Conservation (phyloP, 169 alveolate genomes). For the Plasmodium malariae region DNA sequence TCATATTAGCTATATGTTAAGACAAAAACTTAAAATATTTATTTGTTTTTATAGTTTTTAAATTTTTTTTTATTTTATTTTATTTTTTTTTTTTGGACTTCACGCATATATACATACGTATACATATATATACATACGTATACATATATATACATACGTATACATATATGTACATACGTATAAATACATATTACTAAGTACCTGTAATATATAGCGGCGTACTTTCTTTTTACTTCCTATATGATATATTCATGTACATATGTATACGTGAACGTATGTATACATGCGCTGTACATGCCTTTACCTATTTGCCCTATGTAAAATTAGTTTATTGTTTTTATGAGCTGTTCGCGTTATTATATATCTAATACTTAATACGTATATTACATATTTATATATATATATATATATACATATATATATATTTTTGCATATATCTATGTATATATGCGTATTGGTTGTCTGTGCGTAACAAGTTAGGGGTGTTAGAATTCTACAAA, state of each 20-base stretch:
- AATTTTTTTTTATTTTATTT: conserved; percentile 3
- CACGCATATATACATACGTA: neutral
- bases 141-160: neutral
- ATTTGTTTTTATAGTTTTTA: neutral
- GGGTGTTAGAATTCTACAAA: too few relatives aligned
- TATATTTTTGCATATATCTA: conserved; percentile 6
- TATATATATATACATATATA: neutral
- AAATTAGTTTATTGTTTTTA: neutral
- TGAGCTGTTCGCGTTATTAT: too few relatives aligned
- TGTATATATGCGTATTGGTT: neutral
- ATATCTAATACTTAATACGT: too few relatives aligned
- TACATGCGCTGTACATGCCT: neutral
- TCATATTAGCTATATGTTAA: too few relatives aligned
- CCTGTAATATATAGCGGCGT: too few relatives aligned
- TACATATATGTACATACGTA: conserved; percentile 9
- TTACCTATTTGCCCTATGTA: too few relatives aligned
- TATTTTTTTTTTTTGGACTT: neutral
- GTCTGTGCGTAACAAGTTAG: neutral
- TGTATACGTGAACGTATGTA: neutral
- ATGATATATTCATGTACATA: neutral
- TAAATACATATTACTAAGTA: neutral
- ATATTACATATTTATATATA: neutral
- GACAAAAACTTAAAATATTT: too few relatives aligned
- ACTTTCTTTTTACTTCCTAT: too few relatives aligned
- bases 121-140: neutral